Evolutionary conservation across 768 basidiomycete species (phyloP), one percentile per base, ranked within the genome.

Genomic region (Cystobasidiopsis lactophilus): DNA sequence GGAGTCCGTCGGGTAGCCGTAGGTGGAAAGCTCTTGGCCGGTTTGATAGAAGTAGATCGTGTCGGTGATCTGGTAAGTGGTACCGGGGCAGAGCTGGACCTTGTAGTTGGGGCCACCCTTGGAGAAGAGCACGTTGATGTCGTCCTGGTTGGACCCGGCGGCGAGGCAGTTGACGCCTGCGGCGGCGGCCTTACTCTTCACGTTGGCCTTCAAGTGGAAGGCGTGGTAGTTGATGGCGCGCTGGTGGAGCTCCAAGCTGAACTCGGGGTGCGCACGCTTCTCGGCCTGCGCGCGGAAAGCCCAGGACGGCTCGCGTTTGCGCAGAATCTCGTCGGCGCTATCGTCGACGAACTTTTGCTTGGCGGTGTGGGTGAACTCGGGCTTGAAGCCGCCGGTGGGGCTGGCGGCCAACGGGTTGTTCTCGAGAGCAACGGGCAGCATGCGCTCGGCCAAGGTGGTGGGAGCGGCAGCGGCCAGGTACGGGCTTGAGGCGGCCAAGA

Each of bases 1-100:
- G 27, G 40, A 26, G n/a, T 46, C 59, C 1, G 54, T 52, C 14
- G 64, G 63, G 40, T 59, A 58, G 23, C 58, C 60, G 27, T 58
- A 46, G 0, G 64, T 65, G 0, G 52, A 53, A 27, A 65, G 52
- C n/a, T 62, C 64, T 46, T 65, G 64, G n/a, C 58, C 50, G 0
- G 50, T 19, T 1, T 57, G 55, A 4, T 51, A 54, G 52, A 60
- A 57, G 52, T 57, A 50, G 53, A 65, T 56, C 14, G 64, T 26
- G 13, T 46, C 39, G 16, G 37, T 50, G 43, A 63, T 52, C 1
- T 41, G n/a, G 53, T 62, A 55, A 13, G 37, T 50, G 4, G 61
- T 55, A 10, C 52, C 47, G 1, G 64, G 60, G 52, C 64, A 65
- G 1, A 65, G 60, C 14, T 50, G 30, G 23, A 65, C 57, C 37